Evolutionary conservation across 352 stramenopile species (phyloP).

Genomic region (Pilasporangium apinafurcum): DNA sequence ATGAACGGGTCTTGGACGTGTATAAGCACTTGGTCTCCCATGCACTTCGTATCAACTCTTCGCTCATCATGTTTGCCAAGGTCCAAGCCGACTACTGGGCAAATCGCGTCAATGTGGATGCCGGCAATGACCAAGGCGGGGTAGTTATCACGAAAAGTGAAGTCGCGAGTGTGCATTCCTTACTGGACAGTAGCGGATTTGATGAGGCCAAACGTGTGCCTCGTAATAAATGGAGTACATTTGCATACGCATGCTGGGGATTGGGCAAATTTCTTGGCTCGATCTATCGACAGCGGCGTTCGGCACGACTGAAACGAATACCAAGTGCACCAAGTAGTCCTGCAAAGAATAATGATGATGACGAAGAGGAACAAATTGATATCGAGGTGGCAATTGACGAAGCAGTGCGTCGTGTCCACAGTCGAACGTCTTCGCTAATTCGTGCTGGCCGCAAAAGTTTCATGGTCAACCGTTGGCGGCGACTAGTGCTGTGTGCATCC

Average conservation of each 20-base stretch:
- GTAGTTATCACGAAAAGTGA: conserved; percentile 36
- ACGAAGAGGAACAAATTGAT: too few relatives aligned
- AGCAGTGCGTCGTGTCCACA: conserved; percentile 13
- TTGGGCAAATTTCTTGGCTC: conserved; percentile 46
- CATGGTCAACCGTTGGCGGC: conserved; percentile 56
- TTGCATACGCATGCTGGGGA: conserved; percentile 57
- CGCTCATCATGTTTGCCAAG: conserved; percentile 78
- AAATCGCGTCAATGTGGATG: conserved; percentile 39
- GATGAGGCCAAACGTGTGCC: conserved; percentile 56
- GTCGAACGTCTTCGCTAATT: conserved; percentile 33
- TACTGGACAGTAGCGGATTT: conserved; percentile 59
- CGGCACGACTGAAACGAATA: conserved; percentile 2
- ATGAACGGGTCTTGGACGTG: conserved; percentile 53
- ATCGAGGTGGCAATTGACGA: background rate
- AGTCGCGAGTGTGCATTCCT: conserved; percentile 60
- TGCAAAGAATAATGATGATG: too few relatives aligned
- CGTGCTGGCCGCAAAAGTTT: conserved; percentile 34
- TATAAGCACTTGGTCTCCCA: conserved; percentile 59
- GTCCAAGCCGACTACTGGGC: conserved; percentile 73
- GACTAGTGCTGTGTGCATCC: conserved; percentile 34
- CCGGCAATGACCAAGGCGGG: conserved; percentile 15
- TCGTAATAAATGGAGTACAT: conserved; percentile 73
- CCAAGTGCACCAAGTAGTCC: too few relatives aligned
- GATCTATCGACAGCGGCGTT: conserved; percentile 16
- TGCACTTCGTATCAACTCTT: conserved; percentile 61